Evolutionary conservation across 192 early-diverging fungal species (phyloP).

Genomic region (Backusella tuberculispora): DNA sequence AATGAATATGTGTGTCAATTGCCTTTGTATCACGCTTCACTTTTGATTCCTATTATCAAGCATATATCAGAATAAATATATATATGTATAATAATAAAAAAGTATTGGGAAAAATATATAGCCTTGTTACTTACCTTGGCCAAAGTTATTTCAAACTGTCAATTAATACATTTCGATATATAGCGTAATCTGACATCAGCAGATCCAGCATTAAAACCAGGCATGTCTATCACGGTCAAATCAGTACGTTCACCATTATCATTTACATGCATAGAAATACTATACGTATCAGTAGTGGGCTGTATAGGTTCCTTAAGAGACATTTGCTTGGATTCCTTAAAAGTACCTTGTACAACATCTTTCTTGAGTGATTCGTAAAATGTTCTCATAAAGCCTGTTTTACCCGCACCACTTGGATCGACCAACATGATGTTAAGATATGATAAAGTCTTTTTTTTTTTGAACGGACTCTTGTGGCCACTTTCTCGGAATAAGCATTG

Average conservation of each 20-base stretch:
- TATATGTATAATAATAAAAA: background rate
- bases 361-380: constrained; percentile 63
- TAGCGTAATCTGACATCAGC: constrained; percentile 53
- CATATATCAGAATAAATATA: background rate
- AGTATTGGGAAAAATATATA: background rate
- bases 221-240: constrained; percentile 84
- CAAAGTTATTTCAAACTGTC: constrained; percentile 67
- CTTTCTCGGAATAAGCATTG: constrained; percentile 17
- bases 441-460: constrained; percentile 42
- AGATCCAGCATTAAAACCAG: constrained; percentile 79
- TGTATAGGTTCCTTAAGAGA: constrained; percentile 46
- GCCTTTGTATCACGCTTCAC: constrained; percentile 72
- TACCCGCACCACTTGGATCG: constrained; percentile 80
- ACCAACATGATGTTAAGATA: constrained; percentile 63
- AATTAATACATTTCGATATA: constrained; percentile 64
- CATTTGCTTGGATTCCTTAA: constrained; percentile 22
- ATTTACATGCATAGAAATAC: constrained; percentile 77
- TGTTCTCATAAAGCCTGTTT: constrained; percentile 88
- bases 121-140: constrained; percentile 47
- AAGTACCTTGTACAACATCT: constrained; percentile 13
- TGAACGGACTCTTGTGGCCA: constrained; percentile 20
- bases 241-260: constrained; percentile 79
- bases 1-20: constrained; percentile 81
- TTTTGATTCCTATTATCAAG: constrained; percentile 55
- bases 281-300: constrained; percentile 66